These are phyloP conservation scores for Aspergillus pseudonomiae DNA, from an alignment of 2,329 filamentous ascomycete species.

Conservation along the genomic window DNA sequence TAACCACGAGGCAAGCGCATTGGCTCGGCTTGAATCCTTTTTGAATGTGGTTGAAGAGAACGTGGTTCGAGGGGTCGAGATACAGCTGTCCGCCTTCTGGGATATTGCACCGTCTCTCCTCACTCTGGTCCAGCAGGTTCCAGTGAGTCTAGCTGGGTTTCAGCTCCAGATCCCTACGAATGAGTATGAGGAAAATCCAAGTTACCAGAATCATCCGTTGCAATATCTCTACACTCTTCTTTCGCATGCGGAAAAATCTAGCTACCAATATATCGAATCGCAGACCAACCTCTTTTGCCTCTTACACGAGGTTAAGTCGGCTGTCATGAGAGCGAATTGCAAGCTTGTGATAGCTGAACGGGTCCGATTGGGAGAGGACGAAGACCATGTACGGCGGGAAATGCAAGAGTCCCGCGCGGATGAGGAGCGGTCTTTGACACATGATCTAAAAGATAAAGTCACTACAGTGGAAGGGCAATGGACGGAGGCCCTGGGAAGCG, in stretches of 20 bases:
- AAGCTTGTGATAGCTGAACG: constrained; percentile 69
- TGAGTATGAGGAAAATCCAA: constrained; percentile 84
- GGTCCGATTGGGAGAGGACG: constrained; percentile 47
- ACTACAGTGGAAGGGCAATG: constrained; percentile 88
- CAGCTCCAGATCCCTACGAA: constrained; percentile 74
- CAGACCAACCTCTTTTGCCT: constrained; percentile 90
- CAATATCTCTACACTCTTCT: constrained; percentile 89
- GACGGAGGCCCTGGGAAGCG: constrained; percentile 80
- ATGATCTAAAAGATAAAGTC: constrained; percentile 91
- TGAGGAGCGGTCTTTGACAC: constrained; percentile 73
- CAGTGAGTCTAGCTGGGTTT: constrained; percentile 60
- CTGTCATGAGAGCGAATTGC: constrained; percentile 70
- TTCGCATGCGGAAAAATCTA: constrained; percentile 85
- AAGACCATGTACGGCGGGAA: constrained; percentile 49
- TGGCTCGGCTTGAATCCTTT: constrained; percentile 76
- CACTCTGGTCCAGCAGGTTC: constrained; percentile 78
- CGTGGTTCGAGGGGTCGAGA: constrained; percentile 83
- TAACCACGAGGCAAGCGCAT: constrained; percentile 70
- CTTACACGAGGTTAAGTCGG: constrained; percentile 85
- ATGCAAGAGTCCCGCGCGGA: constrained; percentile 62
- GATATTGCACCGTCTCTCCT: constrained; percentile 88
- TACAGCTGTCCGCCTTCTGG: constrained; percentile 94
- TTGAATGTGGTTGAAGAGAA: constrained; percentile 79
- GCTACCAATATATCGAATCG: constrained; percentile 94
- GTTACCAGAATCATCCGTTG: constrained; percentile 77